Evolutionary conservation across 2,329 filamentous ascomycete species (phyloP).

Genomic region (Alternaria angustiovoidea): DNA sequence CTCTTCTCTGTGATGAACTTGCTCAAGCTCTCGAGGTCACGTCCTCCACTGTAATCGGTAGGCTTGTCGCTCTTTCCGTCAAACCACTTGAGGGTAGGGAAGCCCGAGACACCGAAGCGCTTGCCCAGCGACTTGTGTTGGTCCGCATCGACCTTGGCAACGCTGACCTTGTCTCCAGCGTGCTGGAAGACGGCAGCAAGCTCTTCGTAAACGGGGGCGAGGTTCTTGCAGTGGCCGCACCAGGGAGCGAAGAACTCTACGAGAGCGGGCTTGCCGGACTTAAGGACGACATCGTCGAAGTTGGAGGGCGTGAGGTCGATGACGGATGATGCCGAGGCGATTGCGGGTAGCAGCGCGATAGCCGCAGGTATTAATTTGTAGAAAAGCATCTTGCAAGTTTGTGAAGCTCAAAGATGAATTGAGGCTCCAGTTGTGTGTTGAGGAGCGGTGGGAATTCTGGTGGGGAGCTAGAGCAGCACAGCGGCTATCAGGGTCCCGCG

Average conservation of each 20-base stretch:
- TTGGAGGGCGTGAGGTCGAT: slow-evolving; percentile 88
- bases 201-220: slow-evolving; percentile 94
- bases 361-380: slow-evolving; percentile 42
- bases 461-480: slow-evolving; percentile 23
- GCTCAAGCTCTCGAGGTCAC: slow-evolving; percentile 85
- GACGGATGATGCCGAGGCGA: slow-evolving; percentile 77
- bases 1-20: slow-evolving; percentile 88
- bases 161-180: slow-evolving; percentile 77
- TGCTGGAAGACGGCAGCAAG: slow-evolving; percentile 77
- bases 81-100: slow-evolving; percentile 97
- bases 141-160: slow-evolving; percentile 97
- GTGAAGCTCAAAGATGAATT: slow-evolving; percentile 29
- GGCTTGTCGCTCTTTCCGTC: slow-evolving; percentile 91
- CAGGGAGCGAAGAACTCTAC: slow-evolving; percentile 99
- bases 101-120: slow-evolving; percentile 88
- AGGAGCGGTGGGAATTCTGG: slow-evolving; percentile 22
- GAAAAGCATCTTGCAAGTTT: slow-evolving; percentile 41
- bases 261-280: slow-evolving; percentile 92
- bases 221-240: slow-evolving; percentile 99
- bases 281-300: slow-evolving; percentile 88
- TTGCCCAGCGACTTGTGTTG: slow-evolving; percentile 83
- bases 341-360: slow-evolving; percentile 43
- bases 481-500: slow-evolving; percentile 27
- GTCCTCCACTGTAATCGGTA: slow-evolving; percentile 82
- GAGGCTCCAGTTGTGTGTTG: slow-evolving; percentile 26